Conservation (phyloP, 2,329 filamentous ascomycete species). For the Aspergillus viridinutans region DNA sequence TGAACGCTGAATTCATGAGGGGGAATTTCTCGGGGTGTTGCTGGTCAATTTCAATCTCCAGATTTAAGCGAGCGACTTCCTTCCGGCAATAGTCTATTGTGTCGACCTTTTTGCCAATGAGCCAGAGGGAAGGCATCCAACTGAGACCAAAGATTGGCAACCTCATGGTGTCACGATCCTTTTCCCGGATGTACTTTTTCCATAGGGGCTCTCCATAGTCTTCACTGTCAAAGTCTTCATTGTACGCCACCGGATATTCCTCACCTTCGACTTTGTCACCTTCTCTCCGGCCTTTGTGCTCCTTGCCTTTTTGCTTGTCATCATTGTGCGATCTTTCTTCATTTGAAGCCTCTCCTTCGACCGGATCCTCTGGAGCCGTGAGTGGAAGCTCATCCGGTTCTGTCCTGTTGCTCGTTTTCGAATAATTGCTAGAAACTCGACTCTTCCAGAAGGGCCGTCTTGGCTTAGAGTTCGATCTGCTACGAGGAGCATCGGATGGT, state of each 20-base stretch:
- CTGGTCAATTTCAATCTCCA: slow-evolving; percentile 90
- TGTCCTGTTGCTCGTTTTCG: slow-evolving; percentile 19
- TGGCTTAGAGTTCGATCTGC: slow-evolving; percentile 7
- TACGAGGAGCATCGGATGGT: slow-evolving; percentile 1
- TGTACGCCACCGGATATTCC: slow-evolving; percentile 61
- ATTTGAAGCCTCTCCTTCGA: slow-evolving; percentile 2
- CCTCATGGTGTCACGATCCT: slow-evolving; percentile 79
- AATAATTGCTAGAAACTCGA: slow-evolving; percentile 28
- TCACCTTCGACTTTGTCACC: slow-evolving; percentile 24
- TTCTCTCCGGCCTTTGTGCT: slow-evolving; percentile 16
- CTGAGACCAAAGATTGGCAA: slow-evolving; percentile 58
- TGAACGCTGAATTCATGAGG: slow-evolving; percentile 92
- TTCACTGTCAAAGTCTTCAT: slow-evolving; percentile 58
- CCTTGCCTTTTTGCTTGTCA: slow-evolving; percentile 7
- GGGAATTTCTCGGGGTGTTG: slow-evolving; percentile 79
- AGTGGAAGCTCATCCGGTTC: slow-evolving; percentile 35
- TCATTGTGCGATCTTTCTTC: background rate
- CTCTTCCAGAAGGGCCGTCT: slow-evolving; percentile 33
- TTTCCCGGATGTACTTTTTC: slow-evolving; percentile 76
- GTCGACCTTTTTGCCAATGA: slow-evolving; percentile 86
- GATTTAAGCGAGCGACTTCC: slow-evolving; percentile 79
- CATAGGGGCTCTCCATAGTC: slow-evolving; percentile 66
- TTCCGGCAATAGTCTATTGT: slow-evolving; percentile 88
- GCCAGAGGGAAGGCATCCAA: slow-evolving; percentile 75
- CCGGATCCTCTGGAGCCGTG: slow-evolving; percentile 29